Evolutionary conservation across 2,329 filamentous ascomycete species (phyloP), one percentile per base, ranked within the genome.

Genomic region (Verticillium nubilum): DNA sequence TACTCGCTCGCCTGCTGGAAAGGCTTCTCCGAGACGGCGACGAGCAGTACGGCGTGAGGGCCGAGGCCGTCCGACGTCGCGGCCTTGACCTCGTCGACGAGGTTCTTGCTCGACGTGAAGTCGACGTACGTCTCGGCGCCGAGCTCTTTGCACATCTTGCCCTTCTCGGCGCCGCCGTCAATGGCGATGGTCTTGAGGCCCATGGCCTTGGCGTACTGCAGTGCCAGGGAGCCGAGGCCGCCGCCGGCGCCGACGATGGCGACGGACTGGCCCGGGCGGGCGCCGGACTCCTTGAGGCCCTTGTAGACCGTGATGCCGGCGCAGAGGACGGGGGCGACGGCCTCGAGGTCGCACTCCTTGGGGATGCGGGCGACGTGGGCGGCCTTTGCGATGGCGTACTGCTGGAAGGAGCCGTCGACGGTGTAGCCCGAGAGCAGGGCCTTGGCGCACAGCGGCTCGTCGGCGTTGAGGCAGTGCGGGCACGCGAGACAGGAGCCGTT

Each of bases 1-100:
- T 97, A 97, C 75, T 85, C 87, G 54, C 91, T 87, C 50, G 94
- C 94, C 79, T 97, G 93, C 79, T 97, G 92, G 87, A 97, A 97
- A 58, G 94, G 94, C 80, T 89, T 91, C 83, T 97, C 93, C 67
- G 81, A 85, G 57, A 91, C 92, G 62, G 94, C 93, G 62, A 97
- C 86, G 52, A 97, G 82, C 65, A 97, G 81, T 62, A 94, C 92
- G 42, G 92, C 93, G 69, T 96, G 90, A 5, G 93, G 92, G 57
- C 94, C 94, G 17, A 91, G 83, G 23, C 91, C 91, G 67, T 94
- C 92, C 28, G 85, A 77, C 1, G 91, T 96, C 28, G 88, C 87
- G 54, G 86, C 86, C 79, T 92, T 91, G 64, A 97, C 93, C 65
- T 96, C 91, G 66, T 85, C 85, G 67, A 96, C 89, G 27, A 97